Evolutionary conservation across 2,329 filamentous ascomycete genomes (phyloP), one percentile per base, ranked within the genome.

Genomic region (Trichophaea hybrida): DNA sequence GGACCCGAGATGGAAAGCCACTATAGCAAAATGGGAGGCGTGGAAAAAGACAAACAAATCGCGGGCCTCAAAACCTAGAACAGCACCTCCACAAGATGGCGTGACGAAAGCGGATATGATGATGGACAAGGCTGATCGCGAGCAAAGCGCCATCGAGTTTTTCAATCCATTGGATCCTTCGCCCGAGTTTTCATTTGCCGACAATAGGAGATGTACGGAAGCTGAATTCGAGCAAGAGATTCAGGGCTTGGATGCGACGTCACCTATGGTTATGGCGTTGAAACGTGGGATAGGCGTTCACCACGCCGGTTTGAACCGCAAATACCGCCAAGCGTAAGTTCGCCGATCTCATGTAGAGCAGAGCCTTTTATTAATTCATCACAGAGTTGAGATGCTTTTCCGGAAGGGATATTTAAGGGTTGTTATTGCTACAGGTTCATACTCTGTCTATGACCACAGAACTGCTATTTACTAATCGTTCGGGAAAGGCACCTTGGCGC

Each of bases 221-320:
- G 75, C 77, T 0, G 84, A 88, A 61, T 73, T 88, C 1, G 74
- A 80, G 2, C 73, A 74, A 1, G 77, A 80, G 61, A 72, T 82
- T 13, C 71, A 73, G n/a, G 71, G 72, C 51, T 77, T 78, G 54
- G 8, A 13, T 5, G 33, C 33, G 32, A 69, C 73, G 0, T 72
- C 75, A 8, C 75, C 75, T 64, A 70, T 89, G 7, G 75, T 87
- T 17, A 73, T 77, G 7, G 80, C 81, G 1, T 74, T 91, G 1
- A 74, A 74, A 60, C 75, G 86, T 59, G 86, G 87, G 17, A 75
- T 91, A n/a, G 87, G 84, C 35, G 80, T 90, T 6, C 86, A 91
- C 72, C 87, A 91, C 68, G 79, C 85, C 15, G 86, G 86, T 72
- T 81, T 90, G 82, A 90, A 89, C 69, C 62, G 64, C 32, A 60